Base-by-base conservation (phyloP, 805 yeast species). In the Candida namnaoensis region DNA sequence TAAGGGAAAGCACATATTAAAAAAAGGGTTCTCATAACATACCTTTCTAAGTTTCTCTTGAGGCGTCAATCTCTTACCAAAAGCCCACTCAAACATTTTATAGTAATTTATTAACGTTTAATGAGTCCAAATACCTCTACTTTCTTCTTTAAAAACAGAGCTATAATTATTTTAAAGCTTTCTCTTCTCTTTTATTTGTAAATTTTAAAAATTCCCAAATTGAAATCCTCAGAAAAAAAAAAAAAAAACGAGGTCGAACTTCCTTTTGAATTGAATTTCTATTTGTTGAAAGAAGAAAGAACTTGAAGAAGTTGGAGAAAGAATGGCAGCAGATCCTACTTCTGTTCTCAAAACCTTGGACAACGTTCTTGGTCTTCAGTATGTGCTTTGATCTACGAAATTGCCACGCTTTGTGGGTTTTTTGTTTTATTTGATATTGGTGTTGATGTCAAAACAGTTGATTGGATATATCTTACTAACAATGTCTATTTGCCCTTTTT, bases 11-110 rank as follows among this genome's bases (percentile, higher is more conserved):
- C 13, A 4, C 5, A 14, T 32, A 24, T 14, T 11, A 27, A 36
- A 13, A 26, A 19, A 19, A 19, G 19, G 19, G 19, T 3, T 19
- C 19, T 19, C 3, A 11, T 25, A 10, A 56, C 70, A 41, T 54
- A 69, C 74, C 54, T 80, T 91, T 48, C 97, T 79, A 58, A 93
- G 76, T 60, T 88, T 75, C 65, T 93, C 99, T 59, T 90, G 97
- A 10, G 99, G 98, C 38, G 98, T 88, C 47, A 84, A 66, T 58
- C 82, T 77, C 71, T 88, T 86, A 9, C 99, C 99, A 65, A 93
- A 93, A 26, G 86, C 88, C 98, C 98, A 93, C 56, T 90, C 95
- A 50, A 93, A 76, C 52, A 82, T 38, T 12, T n/a, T 25, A 10
- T 11, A 19, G 13, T 14, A 27, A 27, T 35, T 8, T 34, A 35